Evolutionary conservation across 352 stramenopile genomes (phyloP), one percentile per base, ranked within the genome.

Genomic region (Phytophthora kernoviae): DNA sequence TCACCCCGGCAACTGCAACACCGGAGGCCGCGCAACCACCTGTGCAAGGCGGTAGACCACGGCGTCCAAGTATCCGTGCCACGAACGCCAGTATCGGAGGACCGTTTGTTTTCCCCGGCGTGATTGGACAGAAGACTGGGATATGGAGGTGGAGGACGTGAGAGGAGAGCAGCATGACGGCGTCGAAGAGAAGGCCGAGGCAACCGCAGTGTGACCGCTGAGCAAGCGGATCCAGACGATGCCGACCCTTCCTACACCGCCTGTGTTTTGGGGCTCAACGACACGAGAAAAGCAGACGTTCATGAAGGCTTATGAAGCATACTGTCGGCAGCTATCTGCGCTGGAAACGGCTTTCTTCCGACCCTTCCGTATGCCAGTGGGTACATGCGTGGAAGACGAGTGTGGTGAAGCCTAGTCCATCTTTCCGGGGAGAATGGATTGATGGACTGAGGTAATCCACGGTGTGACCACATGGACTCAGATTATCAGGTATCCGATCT

Each of bases 361-460:
- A 17, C 41, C 22, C 15, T 47, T 47, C 15, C 37, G 37, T 17
- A 43, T 43, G 37, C 37, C 22, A 4, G 41, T 33, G 20, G 41
- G 41, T 18, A 11, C 41, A 7, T 47, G 41, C 12, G 41, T 47
- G 4, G 41, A 47, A 47, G 41, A 47, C 10, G 41, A 47, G n/a
- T n/a, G n/a, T n/a, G n/a, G n/a, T n/a, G n/a, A n/a, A n/a, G n/a
- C n/a, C n/a, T n/a, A n/a, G n/a, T n/a, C n/a, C n/a, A n/a, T n/a
- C n/a, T n/a, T n/a, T n/a, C n/a, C n/a, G n/a, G n/a, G n/a, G n/a
- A n/a, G n/a, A n/a, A n/a, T n/a, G n/a, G n/a, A n/a, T n/a, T n/a
- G n/a, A n/a, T n/a, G n/a, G n/a, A n/a, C n/a, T n/a, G n/a, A n/a
- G n/a, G n/a, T n/a, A n/a, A n/a, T n/a, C n/a, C n/a, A n/a, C n/a